Percentiles rank a stretch among this genome's conserved stretches.
phyloP scores from a whole-genome alignment of 2,329 filamentous ascomycete genomes.

The Alternaria sp. region DNA sequence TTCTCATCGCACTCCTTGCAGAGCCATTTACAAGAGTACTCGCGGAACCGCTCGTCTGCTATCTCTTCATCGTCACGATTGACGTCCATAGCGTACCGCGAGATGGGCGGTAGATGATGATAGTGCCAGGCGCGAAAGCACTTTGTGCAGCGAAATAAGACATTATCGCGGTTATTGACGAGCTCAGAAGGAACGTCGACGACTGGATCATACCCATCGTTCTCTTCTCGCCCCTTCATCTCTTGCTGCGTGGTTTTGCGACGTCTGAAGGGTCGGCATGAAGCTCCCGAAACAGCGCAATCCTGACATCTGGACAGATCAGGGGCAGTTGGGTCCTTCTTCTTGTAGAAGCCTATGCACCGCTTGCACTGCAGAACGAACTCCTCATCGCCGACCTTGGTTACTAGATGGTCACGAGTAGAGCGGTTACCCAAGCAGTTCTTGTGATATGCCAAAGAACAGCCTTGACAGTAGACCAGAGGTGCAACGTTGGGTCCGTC shows the following conservation, averaged over 20 bases:
- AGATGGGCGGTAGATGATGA: slow-evolving; percentile 74
- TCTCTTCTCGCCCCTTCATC: slow-evolving; percentile 80
- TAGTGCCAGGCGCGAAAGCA: slow-evolving; percentile 86
- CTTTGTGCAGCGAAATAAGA: slow-evolving; percentile 81
- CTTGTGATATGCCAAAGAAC: slow-evolving; percentile 83
- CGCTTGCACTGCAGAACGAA: slow-evolving; percentile 92
- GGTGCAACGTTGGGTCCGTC: slow-evolving; percentile 68
- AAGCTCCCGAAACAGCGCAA: slow-evolving; percentile 70
- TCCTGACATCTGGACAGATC: slow-evolving; percentile 74
- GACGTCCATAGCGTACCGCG: slow-evolving; percentile 55
- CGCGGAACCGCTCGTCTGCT: slow-evolving; percentile 69
- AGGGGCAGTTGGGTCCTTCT: slow-evolving; percentile 75
- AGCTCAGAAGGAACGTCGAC: slow-evolving; percentile 67
- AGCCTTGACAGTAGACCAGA: slow-evolving; percentile 90
- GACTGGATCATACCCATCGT: slow-evolving; percentile 79
- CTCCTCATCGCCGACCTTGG: slow-evolving; percentile 76
- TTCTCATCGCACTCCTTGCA: slow-evolving; percentile 78
- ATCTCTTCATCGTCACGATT: slow-evolving; percentile 59
- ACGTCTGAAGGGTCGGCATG: slow-evolving; percentile 78
- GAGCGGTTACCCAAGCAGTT: slow-evolving; percentile 78
- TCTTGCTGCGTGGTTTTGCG: slow-evolving; percentile 80
- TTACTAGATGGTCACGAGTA: slow-evolving; percentile 84
- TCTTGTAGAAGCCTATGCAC: slow-evolving; percentile 74
- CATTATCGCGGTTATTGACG: slow-evolving; percentile 76
- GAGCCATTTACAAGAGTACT: slow-evolving; percentile 78